Conservation (phyloP, 805 yeast species). For the Myxozyma udenii region DNA sequence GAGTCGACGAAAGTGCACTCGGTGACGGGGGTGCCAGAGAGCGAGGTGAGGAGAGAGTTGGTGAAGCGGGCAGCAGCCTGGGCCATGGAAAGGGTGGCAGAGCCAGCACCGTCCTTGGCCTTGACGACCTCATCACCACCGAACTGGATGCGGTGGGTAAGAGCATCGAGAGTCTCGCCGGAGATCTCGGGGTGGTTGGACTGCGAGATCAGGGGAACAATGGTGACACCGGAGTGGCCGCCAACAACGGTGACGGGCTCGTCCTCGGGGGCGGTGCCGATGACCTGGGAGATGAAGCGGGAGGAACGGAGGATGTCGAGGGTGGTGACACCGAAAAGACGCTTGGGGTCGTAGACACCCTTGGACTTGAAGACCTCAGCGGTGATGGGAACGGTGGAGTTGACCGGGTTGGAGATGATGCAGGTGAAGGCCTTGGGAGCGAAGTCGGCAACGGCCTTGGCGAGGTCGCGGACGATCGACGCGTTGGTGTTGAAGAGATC, state of each 20-base stretch:
- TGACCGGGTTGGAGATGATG: slow-evolving; percentile 92
- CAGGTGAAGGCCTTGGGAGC: slow-evolving; percentile 80
- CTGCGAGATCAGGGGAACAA: slow-evolving; percentile 88
- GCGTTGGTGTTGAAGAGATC: slow-evolving; percentile 96
- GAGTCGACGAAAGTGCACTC: slow-evolving; percentile 63
- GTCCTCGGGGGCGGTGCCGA: slow-evolving; percentile 66
- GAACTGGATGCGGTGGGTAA: slow-evolving; percentile 86
- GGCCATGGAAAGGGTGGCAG: slow-evolving; percentile 91
- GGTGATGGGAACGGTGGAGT: slow-evolving; percentile 95
- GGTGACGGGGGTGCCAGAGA: slow-evolving; percentile 47
- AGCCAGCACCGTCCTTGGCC: slow-evolving; percentile 92
- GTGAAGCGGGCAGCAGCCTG: slow-evolving; percentile 63
- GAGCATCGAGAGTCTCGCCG: slow-evolving; percentile 61
- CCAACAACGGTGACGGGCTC: slow-evolving; percentile 88
- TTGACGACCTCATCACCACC: slow-evolving; percentile 96
- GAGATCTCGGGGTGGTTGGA: slow-evolving; percentile 57
- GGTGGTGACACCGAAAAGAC: slow-evolving; percentile 93
- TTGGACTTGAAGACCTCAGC: slow-evolving; percentile 83
- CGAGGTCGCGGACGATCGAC: slow-evolving; percentile 88
- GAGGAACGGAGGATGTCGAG: slow-evolving; percentile 87
- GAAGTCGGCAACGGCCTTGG: slow-evolving; percentile 75
- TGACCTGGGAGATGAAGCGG: slow-evolving; percentile 71
- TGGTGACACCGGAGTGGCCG: slow-evolving; percentile 96
- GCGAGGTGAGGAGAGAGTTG: slow-evolving; percentile 45
- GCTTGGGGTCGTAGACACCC: slow-evolving; percentile 88